phyloP scores from a whole-genome alignment of 192 early-diverging fungal species.

The Gonapodya prolifera region DNA sequence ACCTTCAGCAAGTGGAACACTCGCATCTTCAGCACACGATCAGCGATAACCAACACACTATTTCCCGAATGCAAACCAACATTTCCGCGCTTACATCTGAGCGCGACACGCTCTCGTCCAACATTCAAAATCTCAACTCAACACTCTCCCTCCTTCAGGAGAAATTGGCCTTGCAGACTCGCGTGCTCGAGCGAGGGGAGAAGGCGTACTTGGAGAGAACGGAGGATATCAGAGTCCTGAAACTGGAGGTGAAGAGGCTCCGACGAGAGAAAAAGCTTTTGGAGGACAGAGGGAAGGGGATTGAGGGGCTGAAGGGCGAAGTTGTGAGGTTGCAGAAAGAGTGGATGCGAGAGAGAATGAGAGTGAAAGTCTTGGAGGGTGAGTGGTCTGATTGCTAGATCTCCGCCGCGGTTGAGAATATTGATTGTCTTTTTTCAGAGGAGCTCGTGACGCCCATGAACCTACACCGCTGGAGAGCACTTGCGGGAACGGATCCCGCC shows the following conservation, averaged over 20 bases:
- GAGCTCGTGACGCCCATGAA: constrained; percentile 53
- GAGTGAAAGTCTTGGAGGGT: constrained; percentile 50
- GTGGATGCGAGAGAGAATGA: constrained; percentile 35
- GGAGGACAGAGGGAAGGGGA: constrained; percentile 42
- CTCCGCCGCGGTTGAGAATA: background rate
- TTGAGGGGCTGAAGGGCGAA: constrained; percentile 35
- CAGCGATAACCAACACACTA: background rate
- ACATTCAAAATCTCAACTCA: background rate
- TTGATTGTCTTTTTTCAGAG: constrained; percentile 20
- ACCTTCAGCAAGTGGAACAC: background rate
- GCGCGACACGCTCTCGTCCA: background rate
- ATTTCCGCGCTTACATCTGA: background rate
- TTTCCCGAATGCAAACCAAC: background rate
- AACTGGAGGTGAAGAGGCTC: constrained; percentile 45
- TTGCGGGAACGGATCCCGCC: constrained; percentile 42
- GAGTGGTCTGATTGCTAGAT: background rate
- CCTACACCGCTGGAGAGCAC: constrained; percentile 47
- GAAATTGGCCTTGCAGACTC: constrained; percentile 49
- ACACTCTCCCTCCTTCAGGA: constrained; percentile 40
- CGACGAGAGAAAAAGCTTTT: constrained; percentile 42
- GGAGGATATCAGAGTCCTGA: constrained; percentile 48
- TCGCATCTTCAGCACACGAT: background rate
- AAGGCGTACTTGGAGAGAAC: constrained; percentile 45
- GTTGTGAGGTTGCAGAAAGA: constrained; percentile 45
- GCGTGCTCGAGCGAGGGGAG: constrained; percentile 47